Evolutionary conservation across 495 filamentous ascomycete species (phyloP), one percentile per base, ranked within the genome.

Genomic region (Penicillium waksmanii): DNA sequence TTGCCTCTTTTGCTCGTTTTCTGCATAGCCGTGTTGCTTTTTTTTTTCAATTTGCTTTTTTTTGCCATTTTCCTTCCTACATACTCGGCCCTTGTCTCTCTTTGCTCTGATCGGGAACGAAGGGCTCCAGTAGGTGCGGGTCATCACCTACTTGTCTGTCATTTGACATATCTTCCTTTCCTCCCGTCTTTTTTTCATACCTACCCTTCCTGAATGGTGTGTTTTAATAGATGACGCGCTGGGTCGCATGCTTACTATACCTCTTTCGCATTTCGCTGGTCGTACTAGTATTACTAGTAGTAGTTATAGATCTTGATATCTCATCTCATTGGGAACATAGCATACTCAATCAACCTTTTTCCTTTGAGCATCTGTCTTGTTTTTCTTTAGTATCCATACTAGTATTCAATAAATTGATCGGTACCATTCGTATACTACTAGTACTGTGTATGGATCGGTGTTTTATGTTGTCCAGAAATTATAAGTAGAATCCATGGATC

Each of bases 141-240:
- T 36, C 58, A 23, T 55, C 48, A 43, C 52, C 51, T 34, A 40
- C 31, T 46, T 55, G 44, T 53, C 55, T 56, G 40, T 55, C 56
- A 33, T 60, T 53, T 40, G 54, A 61, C 25, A 33, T 47, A 2
- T 49, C 21, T 35, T 49, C n/a, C 23, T 34, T 43, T 13, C 31
- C 12, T 34, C 31, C 31, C 3, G 52, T 56, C 17, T 51, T 25
- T 53, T 53, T 61, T 36, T 10, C 15, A 17, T 53, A 11, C 21
- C 9, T 48, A 11, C 5, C 8, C 21, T 27, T 27, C 23, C 9
- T 15, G 18, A 53, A 42, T 44, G 49, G 34, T 44, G 15, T 55
- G 13, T 55, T 64, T 62, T 62, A 65, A 44, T 64, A 64, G 55
- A 67, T 62, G 50, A 53, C 49, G 56, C 58, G 65, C 65, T 62